Evolutionary conservation across 148 eudicot species (phyloP).

Genomic region (Rhododendron williamsianum): DNA sequence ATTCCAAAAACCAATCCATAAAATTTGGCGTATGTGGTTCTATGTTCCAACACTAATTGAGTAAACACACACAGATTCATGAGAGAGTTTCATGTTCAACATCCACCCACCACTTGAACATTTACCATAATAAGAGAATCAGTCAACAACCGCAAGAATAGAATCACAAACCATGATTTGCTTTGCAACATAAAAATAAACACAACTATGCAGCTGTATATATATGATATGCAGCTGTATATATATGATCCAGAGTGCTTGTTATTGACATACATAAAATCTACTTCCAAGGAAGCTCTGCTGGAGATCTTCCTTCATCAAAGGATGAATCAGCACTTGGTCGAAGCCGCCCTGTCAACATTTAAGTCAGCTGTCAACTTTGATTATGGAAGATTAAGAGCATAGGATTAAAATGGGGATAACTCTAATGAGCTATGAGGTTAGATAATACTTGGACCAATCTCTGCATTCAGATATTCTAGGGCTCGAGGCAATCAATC

Average conservation of each 20-base stretch:
- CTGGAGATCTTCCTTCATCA: not conserved
- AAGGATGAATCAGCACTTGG: constrained; percentile 16
- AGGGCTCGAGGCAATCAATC: not conserved
- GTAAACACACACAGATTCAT: not conserved
- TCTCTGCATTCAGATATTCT: not conserved
- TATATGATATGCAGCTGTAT: too few relatives aligned
- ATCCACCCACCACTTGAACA: not conserved
- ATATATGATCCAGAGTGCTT: not conserved
- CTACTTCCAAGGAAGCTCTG: not conserved
- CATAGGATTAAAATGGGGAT: not conserved
- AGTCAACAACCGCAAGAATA: not conserved
- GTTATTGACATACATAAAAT: not conserved
- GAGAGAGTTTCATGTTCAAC: not conserved
- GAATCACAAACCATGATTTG: not conserved
- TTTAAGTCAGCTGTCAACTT: not conserved
- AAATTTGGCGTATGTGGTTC: too few relatives aligned
- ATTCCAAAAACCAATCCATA: too few relatives aligned
- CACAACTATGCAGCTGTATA: too few relatives aligned
- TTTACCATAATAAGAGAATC: not conserved
- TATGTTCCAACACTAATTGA: too few relatives aligned
- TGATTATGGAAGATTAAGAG: not conserved
- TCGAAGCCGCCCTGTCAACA: constrained; percentile 32
- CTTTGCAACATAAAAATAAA: not conserved
- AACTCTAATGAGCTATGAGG: not conserved
- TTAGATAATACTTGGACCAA: not conserved